A percentile compares a stretch with the other conserved stretches of the same genome.
These are phyloP conservation scores for Zygoascus ofunaensis DNA, from an alignment of 805 yeast genomes.

Conservation along the genomic window DNA sequence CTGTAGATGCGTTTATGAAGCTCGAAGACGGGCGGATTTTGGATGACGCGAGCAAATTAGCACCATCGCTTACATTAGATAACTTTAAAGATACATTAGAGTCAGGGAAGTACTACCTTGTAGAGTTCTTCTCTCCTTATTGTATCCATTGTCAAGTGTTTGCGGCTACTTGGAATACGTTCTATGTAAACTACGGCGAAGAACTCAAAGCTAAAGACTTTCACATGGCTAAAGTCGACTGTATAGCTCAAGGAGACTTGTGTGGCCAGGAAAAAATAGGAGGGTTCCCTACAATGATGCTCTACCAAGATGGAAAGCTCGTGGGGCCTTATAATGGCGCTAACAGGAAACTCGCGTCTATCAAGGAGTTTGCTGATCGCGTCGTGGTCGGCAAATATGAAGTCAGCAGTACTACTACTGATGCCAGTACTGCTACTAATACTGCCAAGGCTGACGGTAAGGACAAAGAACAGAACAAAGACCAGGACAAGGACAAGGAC, in stretches of 20 bases:
- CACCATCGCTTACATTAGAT: slow-evolving; percentile 34
- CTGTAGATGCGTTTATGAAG: slow-evolving; percentile 1
- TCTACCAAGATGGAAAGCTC: slow-evolving; percentile 39
- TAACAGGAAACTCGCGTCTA: slow-evolving; percentile 7
- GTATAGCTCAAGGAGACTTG: slow-evolving; percentile 78
- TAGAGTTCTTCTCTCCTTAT: slow-evolving; percentile 86
- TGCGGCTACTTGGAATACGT: slow-evolving; percentile 64
- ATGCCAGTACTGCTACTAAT: slow-evolving; percentile 8
- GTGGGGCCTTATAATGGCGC: slow-evolving; percentile 17
- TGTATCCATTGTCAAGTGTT: slow-evolving; percentile 73
- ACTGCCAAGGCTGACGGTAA: slow-evolving; percentile 3
- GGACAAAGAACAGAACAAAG: slow-evolving; percentile 7
- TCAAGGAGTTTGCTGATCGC: slow-evolving; percentile 9
- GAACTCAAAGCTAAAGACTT: slow-evolving; percentile 41
- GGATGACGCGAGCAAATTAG: slow-evolving; percentile 3
- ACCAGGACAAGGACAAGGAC: slow-evolving; percentile 2
- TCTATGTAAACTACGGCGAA: slow-evolving; percentile 40
- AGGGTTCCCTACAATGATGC: slow-evolving; percentile 61
- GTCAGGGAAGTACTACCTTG: slow-evolving; percentile 49
- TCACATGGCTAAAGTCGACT: slow-evolving; percentile 64
- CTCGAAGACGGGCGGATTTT: not conserved
- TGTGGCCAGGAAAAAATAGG: slow-evolving; percentile 58
- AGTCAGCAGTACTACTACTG: slow-evolving; percentile 3
- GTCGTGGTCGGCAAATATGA: not conserved
- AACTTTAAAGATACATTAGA: slow-evolving; percentile 44